Evolutionary conservation across 2,329 filamentous ascomycete genomes (phyloP).

Genomic region (Trichophyton equinum): DNA sequence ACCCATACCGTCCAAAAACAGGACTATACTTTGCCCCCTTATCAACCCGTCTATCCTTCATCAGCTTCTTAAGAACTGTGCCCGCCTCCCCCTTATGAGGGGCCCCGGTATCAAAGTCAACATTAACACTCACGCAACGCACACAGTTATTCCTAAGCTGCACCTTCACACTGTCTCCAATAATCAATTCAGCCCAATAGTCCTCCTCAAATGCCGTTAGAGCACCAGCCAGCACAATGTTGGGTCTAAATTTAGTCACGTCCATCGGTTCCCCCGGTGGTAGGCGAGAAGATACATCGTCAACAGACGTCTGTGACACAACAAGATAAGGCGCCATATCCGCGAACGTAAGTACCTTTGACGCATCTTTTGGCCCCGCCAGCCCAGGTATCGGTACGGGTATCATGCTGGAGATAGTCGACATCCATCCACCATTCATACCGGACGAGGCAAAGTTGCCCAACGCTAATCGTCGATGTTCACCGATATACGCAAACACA

Average conservation of each 20-base stretch:
- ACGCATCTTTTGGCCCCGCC: not conserved
- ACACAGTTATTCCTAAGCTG: slow-evolving; percentile 57
- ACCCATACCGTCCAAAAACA: slow-evolving; percentile 62
- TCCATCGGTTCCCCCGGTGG: slow-evolving; percentile 42
- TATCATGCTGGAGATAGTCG: slow-evolving; percentile 10
- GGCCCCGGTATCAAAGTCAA: slow-evolving; percentile 56
- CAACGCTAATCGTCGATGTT: slow-evolving; percentile 47
- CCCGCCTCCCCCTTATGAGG: slow-evolving; percentile 45
- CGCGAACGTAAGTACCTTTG: slow-evolving; percentile 52
- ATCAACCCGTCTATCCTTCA: slow-evolving; percentile 59
- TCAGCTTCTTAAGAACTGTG: slow-evolving; percentile 55
- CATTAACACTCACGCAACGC: slow-evolving; percentile 56
- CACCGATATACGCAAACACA: slow-evolving; percentile 53
- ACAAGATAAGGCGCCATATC: slow-evolving; percentile 67
- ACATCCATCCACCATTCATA: slow-evolving; percentile 12
- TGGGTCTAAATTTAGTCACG: slow-evolving; percentile 59
- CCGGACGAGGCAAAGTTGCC: slow-evolving; percentile 41
- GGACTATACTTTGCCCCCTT: slow-evolving; percentile 54
- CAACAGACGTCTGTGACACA: slow-evolving; percentile 56
- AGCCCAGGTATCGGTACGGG: not conserved
- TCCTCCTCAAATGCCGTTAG: slow-evolving; percentile 53
- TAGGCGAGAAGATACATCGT: slow-evolving; percentile 49
- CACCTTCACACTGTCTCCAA: slow-evolving; percentile 33
- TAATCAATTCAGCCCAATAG: slow-evolving; percentile 52
- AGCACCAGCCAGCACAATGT: slow-evolving; percentile 54